A percentile compares a stretch with the other conserved stretches of the same genome.
These are phyloP conservation scores for Trichoderma koningiopsis DNA, from an alignment of 2,329 filamentous ascomycete genomes.

Conservation along the genomic window DNA sequence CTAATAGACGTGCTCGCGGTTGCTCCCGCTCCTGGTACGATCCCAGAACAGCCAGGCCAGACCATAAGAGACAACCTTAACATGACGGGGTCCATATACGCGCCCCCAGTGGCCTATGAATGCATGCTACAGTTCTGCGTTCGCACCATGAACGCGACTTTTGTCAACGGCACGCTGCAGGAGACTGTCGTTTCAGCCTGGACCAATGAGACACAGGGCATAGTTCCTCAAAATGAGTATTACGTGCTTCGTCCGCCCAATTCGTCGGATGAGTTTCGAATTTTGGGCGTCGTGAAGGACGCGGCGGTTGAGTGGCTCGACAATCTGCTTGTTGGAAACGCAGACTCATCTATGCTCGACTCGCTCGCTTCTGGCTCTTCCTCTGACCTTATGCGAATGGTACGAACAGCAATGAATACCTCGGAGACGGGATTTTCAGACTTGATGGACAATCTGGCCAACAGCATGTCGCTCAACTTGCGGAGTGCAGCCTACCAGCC, in stretches of 20 bases:
- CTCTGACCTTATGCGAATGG: neutral
- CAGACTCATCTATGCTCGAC: neutral
- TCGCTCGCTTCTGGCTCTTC: neutral
- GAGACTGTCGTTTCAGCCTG: neutral
- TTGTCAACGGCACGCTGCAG: neutral
- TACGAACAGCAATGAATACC: neutral
- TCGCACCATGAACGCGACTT: neutral
- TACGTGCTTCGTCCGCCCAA: neutral
- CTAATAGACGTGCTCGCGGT: neutral
- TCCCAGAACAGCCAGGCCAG: neutral
- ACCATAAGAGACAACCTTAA: neutral
- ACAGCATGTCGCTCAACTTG: neutral
- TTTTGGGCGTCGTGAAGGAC: neutral
- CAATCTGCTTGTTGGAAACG: neutral
- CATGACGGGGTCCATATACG: neutral
- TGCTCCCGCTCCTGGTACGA: neutral
- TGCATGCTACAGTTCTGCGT: slow-evolving; percentile 13
- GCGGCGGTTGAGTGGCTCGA: neutral
- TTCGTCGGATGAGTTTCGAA: neutral
- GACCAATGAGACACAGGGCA: neutral
- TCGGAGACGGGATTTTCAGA: neutral
- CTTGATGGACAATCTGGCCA: neutral
- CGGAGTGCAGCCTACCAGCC: neutral
- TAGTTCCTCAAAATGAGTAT: neutral
- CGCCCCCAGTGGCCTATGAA: slow-evolving; percentile 4